Conservation (phyloP, 768 basidiomycete species). For the Kwoniella heveanensis region DNA sequence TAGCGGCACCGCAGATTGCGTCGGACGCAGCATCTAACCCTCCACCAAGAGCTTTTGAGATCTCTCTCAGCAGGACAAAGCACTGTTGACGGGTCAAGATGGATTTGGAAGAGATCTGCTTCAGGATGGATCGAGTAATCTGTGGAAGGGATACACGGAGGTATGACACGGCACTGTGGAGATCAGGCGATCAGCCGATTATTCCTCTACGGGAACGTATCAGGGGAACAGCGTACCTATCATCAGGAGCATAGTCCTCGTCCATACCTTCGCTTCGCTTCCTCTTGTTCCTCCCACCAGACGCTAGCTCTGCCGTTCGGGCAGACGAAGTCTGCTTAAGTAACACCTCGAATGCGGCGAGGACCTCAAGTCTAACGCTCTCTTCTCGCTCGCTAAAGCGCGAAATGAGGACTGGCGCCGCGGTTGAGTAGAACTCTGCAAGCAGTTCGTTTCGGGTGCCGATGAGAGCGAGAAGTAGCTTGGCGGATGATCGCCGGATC, state of each 20-base stretch:
- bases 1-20: conserved; percentile 61
- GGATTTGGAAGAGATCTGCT: conserved; percentile 82
- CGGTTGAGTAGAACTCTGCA: conserved; percentile 72
- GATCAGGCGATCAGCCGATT: conserved; percentile 3
- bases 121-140: conserved; percentile 76
- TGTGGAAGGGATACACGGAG: conserved; percentile 68
- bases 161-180: conserved; percentile 29
- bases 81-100: conserved; percentile 80
- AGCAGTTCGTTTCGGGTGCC: conserved; percentile 88
- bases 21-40: conserved; percentile 72
- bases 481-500: conserved; percentile 89
- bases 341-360: conserved; percentile 78
- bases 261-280: conserved; percentile 59
- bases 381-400: conserved; percentile 94
- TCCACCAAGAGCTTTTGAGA: conserved; percentile 80
- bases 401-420: conserved; percentile 85
- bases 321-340: conserved; percentile 74
- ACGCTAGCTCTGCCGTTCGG: conserved; percentile 59
- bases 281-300: conserved; percentile 57
- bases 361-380: conserved; percentile 88
- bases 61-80: conserved; percentile 72
- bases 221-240: conserved; percentile 37
- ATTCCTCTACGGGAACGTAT: neutral
- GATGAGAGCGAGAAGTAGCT: conserved; percentile 80
- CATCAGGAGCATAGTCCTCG: conserved; percentile 55